Percentiles rank a stretch among this genome's conserved stretches.
These are phyloP conservation scores for Leccinum longicurvipes DNA, from an alignment of 768 basidiomycete genomes.

Conservation along the genomic window DNA sequence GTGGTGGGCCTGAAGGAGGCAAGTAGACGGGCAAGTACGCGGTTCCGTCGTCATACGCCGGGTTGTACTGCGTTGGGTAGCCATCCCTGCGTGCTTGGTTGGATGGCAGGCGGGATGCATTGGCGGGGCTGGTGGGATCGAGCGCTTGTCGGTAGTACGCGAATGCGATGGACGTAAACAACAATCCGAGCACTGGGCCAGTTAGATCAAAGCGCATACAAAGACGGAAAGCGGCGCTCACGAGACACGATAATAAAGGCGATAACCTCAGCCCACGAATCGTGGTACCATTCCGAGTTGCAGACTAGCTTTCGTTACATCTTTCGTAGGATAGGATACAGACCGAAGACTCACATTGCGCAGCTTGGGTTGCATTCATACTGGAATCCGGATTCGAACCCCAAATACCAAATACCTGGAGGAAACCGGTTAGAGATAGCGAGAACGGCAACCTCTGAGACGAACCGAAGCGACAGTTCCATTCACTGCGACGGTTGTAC, in stretches of 20 bases:
- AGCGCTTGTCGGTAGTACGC: slow-evolving; percentile 72
- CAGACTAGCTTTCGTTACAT: slow-evolving; percentile 51
- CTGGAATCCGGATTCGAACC: slow-evolving; percentile 38
- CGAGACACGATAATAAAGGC: slow-evolving; percentile 56
- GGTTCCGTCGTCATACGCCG: slow-evolving; percentile 43
- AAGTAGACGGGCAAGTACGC: slow-evolving; percentile 38
- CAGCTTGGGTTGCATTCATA: slow-evolving; percentile 40
- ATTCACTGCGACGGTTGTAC: slow-evolving; percentile 39
- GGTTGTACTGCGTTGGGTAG: slow-evolving; percentile 54
- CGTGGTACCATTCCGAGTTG: slow-evolving; percentile 51
- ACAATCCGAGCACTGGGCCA: slow-evolving; percentile 45
- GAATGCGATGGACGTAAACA: slow-evolving; percentile 68
- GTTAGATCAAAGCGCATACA: not conserved
- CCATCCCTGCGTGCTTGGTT: slow-evolving; percentile 36
- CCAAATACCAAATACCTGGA: slow-evolving; percentile 51
- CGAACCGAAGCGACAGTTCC: slow-evolving; percentile 34
- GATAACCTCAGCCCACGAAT: slow-evolving; percentile 68
- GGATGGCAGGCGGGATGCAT: slow-evolving; percentile 43
- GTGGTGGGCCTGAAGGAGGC: slow-evolving; percentile 51
- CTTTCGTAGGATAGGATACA: not conserved
- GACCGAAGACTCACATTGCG: slow-evolving; percentile 38
- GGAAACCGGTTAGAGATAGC: slow-evolving; percentile 16
- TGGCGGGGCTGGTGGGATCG: slow-evolving; percentile 60
- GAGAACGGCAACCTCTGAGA: not conserved
- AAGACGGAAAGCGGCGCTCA: slow-evolving; percentile 33